Base-by-base conservation (phyloP, 331 rosid genomes). In the Acacia pycnantha region DNA sequence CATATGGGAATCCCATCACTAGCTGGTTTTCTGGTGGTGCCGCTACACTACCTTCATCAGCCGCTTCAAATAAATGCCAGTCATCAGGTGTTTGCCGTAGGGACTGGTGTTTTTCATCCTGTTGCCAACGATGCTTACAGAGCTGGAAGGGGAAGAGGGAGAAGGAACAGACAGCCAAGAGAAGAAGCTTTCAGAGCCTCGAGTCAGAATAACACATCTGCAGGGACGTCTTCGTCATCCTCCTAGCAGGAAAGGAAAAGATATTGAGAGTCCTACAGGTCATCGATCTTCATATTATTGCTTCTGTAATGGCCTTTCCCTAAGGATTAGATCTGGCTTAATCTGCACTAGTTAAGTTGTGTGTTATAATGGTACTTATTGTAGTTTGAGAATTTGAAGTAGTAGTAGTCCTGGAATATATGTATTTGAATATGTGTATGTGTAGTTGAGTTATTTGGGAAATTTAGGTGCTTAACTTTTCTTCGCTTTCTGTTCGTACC, bases 31-130 rank as follows among this genome's bases (percentile, higher is more conserved):
- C 2, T 11, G n/a, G 40, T 61, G 68, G 37, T 4, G 33, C 84
- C 29, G 43, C 24, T n/a, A 65, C 40, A 16, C 12, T 73, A 16
- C 44, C 61, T 9, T 47, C 16, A 15, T 3, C 35, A 14, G 8
- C 40, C 40, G 18, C 21, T 27, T 62, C 41, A 50, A 33, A 5
- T 8, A 6, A 41, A 13, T 48, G 41, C 41, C 41, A 1, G 41
- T 37, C 41, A 37, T 40, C 70, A 33, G 70, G 21, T 11, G 5
- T 47, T 12, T 4, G 14, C 53, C 3, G 65, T 18, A 2, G 86
- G 86, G 16, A 83, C 86, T 21, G 86, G 86, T 0, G 86, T 79
- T 37, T 83, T 78, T 50, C 64, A 73, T 73, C 80, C 86, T 53
- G 1, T 1, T 7, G 15, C 9, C 40, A 10, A 56, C 40, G 5